These are phyloP conservation scores for Heliamphora exappendiculata DNA, from an alignment of 148 eudicot species.

Conservation along the genomic window DNA sequence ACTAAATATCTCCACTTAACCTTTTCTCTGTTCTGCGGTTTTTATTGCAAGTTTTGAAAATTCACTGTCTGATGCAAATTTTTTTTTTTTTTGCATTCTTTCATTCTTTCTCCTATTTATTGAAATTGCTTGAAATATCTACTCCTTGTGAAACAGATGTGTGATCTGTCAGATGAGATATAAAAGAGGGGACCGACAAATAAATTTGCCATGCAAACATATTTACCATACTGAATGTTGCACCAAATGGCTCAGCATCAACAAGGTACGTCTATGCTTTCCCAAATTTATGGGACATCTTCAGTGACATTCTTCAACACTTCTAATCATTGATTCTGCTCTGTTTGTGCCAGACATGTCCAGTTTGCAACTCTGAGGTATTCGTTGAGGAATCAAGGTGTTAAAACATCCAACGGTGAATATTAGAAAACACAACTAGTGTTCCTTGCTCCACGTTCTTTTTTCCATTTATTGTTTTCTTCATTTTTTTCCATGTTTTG, in stretches of 20 bases:
- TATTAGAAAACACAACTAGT: slow-evolving; percentile 18
- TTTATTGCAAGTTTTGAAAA: background rate
- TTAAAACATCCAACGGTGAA: slow-evolving; percentile 11
- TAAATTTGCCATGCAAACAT: slow-evolving; percentile 68
- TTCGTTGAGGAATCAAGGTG: slow-evolving; percentile 34
- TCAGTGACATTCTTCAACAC: background rate
- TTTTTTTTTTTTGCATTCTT: background rate
- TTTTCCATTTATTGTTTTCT: slow-evolving; percentile 1
- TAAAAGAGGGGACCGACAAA: slow-evolving; percentile 63
- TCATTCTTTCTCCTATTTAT: background rate
- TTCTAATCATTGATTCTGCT: background rate
- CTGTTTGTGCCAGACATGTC: slow-evolving; percentile 43
- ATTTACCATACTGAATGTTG: slow-evolving; percentile 64
- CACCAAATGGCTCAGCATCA: slow-evolving; percentile 73
- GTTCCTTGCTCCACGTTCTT: background rate
- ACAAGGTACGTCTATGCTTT: slow-evolving; percentile 40
- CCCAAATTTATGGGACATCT: background rate
- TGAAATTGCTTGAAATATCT: background rate
- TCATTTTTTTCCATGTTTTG: background rate
- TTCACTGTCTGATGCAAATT: background rate
- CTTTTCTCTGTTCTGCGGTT: background rate
- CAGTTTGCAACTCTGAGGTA: slow-evolving; percentile 65
- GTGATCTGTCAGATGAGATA: slow-evolving; percentile 71
- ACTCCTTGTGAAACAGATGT: slow-evolving; percentile 33
- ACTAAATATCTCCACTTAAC: background rate